phyloP scores from a whole-genome alignment of 192 early-diverging fungal genomes.

The Helicostylum pulchrum region DNA sequence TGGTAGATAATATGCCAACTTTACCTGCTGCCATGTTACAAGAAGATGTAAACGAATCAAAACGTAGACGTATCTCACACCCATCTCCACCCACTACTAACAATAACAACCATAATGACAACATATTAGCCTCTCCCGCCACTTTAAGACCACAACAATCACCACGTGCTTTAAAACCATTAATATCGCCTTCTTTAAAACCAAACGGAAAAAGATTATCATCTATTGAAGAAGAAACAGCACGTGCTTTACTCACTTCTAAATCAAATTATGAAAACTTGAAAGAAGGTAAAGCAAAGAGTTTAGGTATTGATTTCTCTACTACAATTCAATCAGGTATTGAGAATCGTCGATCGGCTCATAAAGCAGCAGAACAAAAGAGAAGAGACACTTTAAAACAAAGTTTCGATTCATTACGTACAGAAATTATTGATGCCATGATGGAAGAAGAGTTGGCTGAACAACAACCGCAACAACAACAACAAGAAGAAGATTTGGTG shows the following conservation, averaged over 20 bases:
- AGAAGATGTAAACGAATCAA: neutral
- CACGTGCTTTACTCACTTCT: slow-evolving; percentile 36
- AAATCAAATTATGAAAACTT: slow-evolving; percentile 82
- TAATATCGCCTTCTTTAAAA: slow-evolving; percentile 48
- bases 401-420: slow-evolving; percentile 79
- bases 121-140: neutral
- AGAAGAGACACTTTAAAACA: slow-evolving; percentile 90
- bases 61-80: slow-evolving; percentile 25
- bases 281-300: slow-evolving; percentile 79
- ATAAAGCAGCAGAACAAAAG: slow-evolving; percentile 96
- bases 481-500: too few species aligned
- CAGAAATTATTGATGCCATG: slow-evolving; percentile 65
- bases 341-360: slow-evolving; percentile 76
- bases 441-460: slow-evolving; percentile 21
- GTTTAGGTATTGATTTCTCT: slow-evolving; percentile 72
- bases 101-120: neutral
- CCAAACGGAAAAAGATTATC: slow-evolving; percentile 36
- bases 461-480: too few species aligned
- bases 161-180: slow-evolving; percentile 38
- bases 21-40: slow-evolving; percentile 24
- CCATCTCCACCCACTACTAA: neutral
- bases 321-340: slow-evolving; percentile 75
- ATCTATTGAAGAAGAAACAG: slow-evolving; percentile 29
- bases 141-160: slow-evolving; percentile 28
- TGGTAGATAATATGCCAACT: slow-evolving; percentile 21